Base-by-base conservation (phyloP, 2,329 filamentous ascomycete species). In the Hymenoscyphus salicellus region DNA sequence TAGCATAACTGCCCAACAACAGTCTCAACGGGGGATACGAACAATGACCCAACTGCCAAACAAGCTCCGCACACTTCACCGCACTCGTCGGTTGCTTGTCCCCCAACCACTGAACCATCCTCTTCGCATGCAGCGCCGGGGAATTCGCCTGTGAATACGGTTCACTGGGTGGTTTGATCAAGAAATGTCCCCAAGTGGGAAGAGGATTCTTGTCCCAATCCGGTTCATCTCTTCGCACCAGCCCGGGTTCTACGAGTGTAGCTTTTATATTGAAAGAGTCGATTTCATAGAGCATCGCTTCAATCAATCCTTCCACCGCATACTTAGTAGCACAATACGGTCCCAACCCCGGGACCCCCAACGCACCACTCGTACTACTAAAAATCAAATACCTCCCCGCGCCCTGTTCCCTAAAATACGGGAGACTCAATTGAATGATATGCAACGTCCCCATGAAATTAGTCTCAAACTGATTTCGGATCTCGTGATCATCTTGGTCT, bases 251-350 rank as follows among this genome's bases (percentile, higher is more conserved):
- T 0, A 98, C 93, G 5, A 99, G 84, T 1, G 94, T 97, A 0
- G 92, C 92, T 77, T 96, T 97, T 77, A 98, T 90, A 75, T 95
- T 94, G 78, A 96, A 97, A 0, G 83, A 81, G 64, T 97, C 93
- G 43, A 96, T 89, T 76, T 99, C 95, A 78, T 98, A 98, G 17
- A 97, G 84, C 91, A 99, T 94, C 17, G 92, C 93, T 78, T 99
- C 95, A 71, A 98, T 93, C 62, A 99, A 81, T 0, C 94, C 95
- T 75, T 99, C 95, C 3, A 97, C 92, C 0, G 95, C 95, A 78
- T 97, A 98, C 77, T 98, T 99, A 17, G 93, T 97, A 1, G 95
- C 95, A 77, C 94, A 98, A 75, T 97, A 98, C 0, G 94, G 94
- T 0, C 94, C 94, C 5, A 98, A 79, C 0, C 95, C 95, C 0